Conservation (phyloP, 1,284 basidiomycete species). For the Pulveroboletus ridleyi region DNA sequence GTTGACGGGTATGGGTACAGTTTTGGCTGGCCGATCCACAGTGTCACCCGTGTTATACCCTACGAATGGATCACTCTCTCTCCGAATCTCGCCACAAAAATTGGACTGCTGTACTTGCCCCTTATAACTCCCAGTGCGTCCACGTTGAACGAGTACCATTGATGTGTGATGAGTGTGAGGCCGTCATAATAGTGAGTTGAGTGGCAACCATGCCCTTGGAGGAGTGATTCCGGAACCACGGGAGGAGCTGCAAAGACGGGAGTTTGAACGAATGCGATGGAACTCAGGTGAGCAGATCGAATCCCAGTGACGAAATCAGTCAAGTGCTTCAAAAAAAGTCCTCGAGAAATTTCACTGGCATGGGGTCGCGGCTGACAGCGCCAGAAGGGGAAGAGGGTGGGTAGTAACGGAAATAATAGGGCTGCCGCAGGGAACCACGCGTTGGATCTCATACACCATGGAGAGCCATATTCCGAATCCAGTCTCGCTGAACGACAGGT, state of each 20-base stretch:
- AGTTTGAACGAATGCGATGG: conserved; percentile 94
- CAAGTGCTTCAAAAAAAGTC: conserved; percentile 91
- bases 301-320: conserved; percentile 70
- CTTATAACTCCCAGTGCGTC: conserved; percentile 92
- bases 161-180: conserved; percentile 81
- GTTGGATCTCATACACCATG: conserved; percentile 93
- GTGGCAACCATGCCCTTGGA: too few species aligned
- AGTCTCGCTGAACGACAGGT: too few species aligned
- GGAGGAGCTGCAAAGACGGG: too few species aligned
- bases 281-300: conserved; percentile 78
- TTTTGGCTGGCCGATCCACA: too few species aligned
- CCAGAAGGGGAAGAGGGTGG: conserved; percentile 6
- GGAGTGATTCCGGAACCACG: too few species aligned
- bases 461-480: conserved; percentile 57
- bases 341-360: conserved; percentile 70
- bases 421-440: conserved; percentile 71
- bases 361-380: conserved; percentile 25
- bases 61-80: conserved; percentile 81
- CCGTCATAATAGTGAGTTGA: conserved; percentile 97
- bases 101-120: conserved; percentile 82
- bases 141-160: conserved; percentile 98
- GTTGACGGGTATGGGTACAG: too few species aligned
- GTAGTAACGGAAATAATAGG: too few species aligned
- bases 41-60: too few species aligned
- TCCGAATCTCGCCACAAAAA: conserved; percentile 79